Evolutionary conservation across 495 filamentous ascomycete species (phyloP).

Genomic region (Chaetomidium leptoderma): DNA sequence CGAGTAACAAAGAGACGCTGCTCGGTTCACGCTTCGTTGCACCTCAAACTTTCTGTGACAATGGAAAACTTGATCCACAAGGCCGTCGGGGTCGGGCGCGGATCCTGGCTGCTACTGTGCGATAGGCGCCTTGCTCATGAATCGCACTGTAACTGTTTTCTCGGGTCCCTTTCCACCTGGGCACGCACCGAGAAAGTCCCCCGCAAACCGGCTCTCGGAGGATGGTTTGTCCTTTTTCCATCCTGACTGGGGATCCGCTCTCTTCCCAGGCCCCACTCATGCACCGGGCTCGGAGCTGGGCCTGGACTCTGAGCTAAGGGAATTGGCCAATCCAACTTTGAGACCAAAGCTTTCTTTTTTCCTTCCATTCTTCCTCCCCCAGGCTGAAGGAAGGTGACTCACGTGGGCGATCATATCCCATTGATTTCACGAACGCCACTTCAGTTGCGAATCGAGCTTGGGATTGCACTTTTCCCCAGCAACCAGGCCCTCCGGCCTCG

Average conservation of each 20-base stretch:
- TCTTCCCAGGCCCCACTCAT: slow-evolving; percentile 1
- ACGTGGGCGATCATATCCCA: slow-evolving; percentile 2
- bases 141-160: neutral
- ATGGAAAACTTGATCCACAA: slow-evolving; percentile 14
- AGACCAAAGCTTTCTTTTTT: slow-evolving; percentile 24
- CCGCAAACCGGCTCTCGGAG: neutral
- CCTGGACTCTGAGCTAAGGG: slow-evolving; percentile 1
- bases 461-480: neutral
- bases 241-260: too few species aligned
- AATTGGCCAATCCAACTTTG: slow-evolving; percentile 25
- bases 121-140: neutral
- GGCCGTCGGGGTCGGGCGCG: slow-evolving; percentile 5
- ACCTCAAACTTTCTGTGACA: neutral
- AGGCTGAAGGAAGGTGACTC: slow-evolving; percentile 21
- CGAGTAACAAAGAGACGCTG: neutral
- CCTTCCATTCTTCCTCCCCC: slow-evolving; percentile 6
- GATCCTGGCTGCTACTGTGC: neutral
- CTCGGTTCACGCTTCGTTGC: neutral
- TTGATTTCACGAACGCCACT: neutral
- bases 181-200: neutral
- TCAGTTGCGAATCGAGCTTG: neutral
- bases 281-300: slow-evolving; percentile 18
- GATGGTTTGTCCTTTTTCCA: neutral
- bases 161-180: neutral
- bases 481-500: slow-evolving; percentile 23